Conservation (phyloP, 768 basidiomycete genomes). For the Arthromyces matolae region DNA sequence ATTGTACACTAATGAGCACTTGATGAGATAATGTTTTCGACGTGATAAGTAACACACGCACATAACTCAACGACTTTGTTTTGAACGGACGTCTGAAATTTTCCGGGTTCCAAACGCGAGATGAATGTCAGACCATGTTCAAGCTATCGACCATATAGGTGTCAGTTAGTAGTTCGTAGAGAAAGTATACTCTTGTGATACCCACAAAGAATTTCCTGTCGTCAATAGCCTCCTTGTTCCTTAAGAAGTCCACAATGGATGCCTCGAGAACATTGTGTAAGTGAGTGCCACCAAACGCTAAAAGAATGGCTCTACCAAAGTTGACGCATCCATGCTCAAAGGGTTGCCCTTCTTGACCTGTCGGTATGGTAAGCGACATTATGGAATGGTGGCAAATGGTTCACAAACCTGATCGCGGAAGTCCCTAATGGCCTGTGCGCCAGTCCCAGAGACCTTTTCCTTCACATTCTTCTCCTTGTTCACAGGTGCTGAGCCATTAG, state of each 20-base stretch:
- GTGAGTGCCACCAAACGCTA: neutral
- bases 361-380: neutral
- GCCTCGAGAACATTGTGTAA: conserved; percentile 33
- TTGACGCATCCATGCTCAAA: conserved; percentile 33
- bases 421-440: conserved; percentile 34
- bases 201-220: conserved; percentile 75
- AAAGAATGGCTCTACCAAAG: conserved; percentile 33
- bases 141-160: conserved; percentile 40
- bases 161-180: neutral
- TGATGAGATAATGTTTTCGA: too few species aligned
- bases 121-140: conserved; percentile 67
- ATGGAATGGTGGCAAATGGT: neutral
- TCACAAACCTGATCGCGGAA: conserved; percentile 40
- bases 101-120: conserved; percentile 51
- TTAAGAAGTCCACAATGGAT: conserved; percentile 56
- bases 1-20: conserved; percentile 58
- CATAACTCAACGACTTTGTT: conserved; percentile 53
- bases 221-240: conserved; percentile 60
- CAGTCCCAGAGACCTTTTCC: conserved; percentile 13
- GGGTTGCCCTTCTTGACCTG: conserved; percentile 45
- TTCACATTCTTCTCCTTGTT: neutral
- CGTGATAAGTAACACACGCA: conserved; percentile 34
- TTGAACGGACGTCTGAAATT: conserved; percentile 32
- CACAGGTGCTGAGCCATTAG: conserved; percentile 15
- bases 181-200: conserved; percentile 4